Conservation (phyloP, 768 basidiomycete genomes). For the Saitozyma sp. region DNA sequence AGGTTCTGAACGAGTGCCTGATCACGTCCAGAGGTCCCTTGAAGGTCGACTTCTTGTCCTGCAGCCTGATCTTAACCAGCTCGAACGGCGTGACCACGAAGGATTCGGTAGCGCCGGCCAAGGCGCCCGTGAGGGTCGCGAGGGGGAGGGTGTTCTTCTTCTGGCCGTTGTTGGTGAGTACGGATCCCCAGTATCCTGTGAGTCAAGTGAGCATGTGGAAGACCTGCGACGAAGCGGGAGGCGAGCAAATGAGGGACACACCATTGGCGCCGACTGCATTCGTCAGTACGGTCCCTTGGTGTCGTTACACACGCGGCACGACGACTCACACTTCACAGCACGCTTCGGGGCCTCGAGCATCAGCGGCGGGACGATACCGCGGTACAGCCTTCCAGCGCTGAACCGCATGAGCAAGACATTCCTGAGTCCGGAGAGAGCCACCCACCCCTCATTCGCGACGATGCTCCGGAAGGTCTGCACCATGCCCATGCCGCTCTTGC, state of each 20-base stretch:
- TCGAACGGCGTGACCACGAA: slow-evolving; percentile 92
- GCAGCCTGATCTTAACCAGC: slow-evolving; percentile 65
- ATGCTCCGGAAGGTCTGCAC: slow-evolving; percentile 80
- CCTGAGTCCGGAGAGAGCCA: not conserved
- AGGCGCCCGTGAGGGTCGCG: slow-evolving; percentile 87
- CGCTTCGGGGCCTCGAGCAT: slow-evolving; percentile 97
- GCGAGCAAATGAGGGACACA: not conserved
- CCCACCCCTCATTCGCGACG: slow-evolving; percentile 84
- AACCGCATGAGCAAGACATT: not conserved
- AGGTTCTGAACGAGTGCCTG: slow-evolving; percentile 70
- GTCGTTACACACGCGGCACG: slow-evolving; percentile 17
- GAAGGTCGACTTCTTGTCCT: slow-evolving; percentile 88
- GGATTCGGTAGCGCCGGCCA: slow-evolving; percentile 93
- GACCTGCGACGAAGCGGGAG: not conserved
- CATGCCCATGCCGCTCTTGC: slow-evolving; percentile 72
- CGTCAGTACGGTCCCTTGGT: slow-evolving; percentile 9
- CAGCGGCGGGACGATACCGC: slow-evolving; percentile 93
- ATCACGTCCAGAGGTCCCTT: slow-evolving; percentile 91
- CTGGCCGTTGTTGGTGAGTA: slow-evolving; percentile 60
- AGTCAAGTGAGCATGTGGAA: slow-evolving; percentile 39
- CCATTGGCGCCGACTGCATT: slow-evolving; percentile 43
- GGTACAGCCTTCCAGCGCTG: slow-evolving; percentile 64
- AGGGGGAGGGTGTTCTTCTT: slow-evolving; percentile 82
- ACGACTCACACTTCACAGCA: slow-evolving; percentile 71
- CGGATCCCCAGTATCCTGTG: slow-evolving; percentile 83